Evolutionary conservation across 257 asterid genomes (phyloP), one percentile per base, ranked within the genome.

Genomic region (Marsdenia floribunda): DNA sequence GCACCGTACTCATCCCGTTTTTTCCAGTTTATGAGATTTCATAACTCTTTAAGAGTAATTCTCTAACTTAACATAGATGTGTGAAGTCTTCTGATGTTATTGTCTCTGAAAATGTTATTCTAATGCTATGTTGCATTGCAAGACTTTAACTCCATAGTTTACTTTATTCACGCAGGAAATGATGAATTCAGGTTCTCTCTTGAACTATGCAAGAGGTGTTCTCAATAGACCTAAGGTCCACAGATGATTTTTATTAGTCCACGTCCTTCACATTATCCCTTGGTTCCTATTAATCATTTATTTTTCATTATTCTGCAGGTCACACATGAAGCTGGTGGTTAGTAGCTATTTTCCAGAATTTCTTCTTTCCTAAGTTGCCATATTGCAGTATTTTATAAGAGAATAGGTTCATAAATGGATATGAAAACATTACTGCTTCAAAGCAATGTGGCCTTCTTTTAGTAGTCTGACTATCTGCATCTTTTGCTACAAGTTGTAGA

Each of bases 241-340:
- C 47, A n/a, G 35, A 42, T 52, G 11, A 50, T 57, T 61, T 46
- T 68, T 18, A 69, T 65, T 3, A 50, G 59, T 75, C 61, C 73
- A 68, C 42, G 50, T 24, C 70, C 73, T 70, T 76, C 66, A 75
- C 69, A 60, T 77, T 11, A 16, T 16, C 2, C 72, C 21, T 22
- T 50, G 61, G 42, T 70, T 70, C 49, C 75, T 75, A 38, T 57
- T 73, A 54, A 72, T 70, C 37, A 58, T 77, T 38, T 58, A 68
- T 71, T 35, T 50, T 68, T 70, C 33, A 24, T 69, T 73, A 37
- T 37, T 84, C 61, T 82, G 79, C 91, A 90, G 93, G 91, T 81
- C 80, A 77, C 81, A 59, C 80, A 52, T 65, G 85, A 81, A 77
- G 77, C 77, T 87, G 84, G 84, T 44, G 91, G 96, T 90, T 68